These are phyloP conservation scores for Coemansia sp. DNA, from an alignment of 192 early-diverging fungal genomes.

Conservation along the genomic window DNA sequence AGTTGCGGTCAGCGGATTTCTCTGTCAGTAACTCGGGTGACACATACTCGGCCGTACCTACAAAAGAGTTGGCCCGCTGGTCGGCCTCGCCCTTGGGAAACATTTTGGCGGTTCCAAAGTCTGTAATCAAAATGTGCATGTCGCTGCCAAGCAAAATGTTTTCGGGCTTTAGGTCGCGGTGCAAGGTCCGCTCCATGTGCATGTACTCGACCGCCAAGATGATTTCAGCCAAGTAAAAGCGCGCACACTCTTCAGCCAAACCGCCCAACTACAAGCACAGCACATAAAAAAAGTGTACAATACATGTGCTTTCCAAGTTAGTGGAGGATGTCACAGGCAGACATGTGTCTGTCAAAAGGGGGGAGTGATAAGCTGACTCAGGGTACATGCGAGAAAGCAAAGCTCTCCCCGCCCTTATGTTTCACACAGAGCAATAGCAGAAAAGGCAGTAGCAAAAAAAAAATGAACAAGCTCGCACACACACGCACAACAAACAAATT, in stretches of 20 bases:
- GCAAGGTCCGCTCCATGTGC: constrained; percentile 84
- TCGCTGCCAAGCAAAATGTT: constrained; percentile 86
- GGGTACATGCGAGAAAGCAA: constrained; percentile 15
- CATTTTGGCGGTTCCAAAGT: constrained; percentile 90
- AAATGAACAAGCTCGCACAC: neutral
- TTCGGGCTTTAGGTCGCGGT: constrained; percentile 97
- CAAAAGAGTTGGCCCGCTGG: constrained; percentile 84
- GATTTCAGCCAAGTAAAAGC: constrained; percentile 90
- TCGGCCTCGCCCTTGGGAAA: constrained; percentile 37
- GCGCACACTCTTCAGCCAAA: constrained; percentile 65
- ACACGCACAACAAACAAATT: neutral
- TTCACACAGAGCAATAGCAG: constrained; percentile 10
- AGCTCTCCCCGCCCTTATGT: neutral
- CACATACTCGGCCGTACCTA: constrained; percentile 99
- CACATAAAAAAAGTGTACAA: neutral
- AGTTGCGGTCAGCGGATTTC: constrained; percentile 77
- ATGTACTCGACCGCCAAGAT: constrained; percentile 86
- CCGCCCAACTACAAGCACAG: constrained; percentile 63
- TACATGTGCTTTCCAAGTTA: constrained; percentile 3
- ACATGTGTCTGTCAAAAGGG: constrained; percentile 1
- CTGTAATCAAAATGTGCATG: constrained; percentile 94
- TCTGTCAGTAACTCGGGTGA: constrained; percentile 95
- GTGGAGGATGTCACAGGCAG: neutral
- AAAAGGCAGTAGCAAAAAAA: neutral
- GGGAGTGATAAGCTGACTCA: neutral